A percentile compares a stretch with the other conserved stretches of the same genome.
Evolutionary conservation across 2,329 filamentous ascomycete genomes (phyloP).

Genomic region (Myriosclerotinia duriaeana): DNA sequence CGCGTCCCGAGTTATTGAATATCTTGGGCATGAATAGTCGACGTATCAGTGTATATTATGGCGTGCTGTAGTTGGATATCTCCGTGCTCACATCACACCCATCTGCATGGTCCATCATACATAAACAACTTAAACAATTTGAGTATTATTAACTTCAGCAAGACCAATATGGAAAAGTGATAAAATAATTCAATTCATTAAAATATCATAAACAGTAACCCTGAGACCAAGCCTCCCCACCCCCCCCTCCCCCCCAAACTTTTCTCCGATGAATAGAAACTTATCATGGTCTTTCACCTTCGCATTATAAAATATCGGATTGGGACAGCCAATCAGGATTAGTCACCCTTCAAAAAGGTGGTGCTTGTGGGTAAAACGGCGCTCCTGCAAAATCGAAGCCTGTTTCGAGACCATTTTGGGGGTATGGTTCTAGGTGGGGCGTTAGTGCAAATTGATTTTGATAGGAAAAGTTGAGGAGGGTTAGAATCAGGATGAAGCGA

Average conservation of each 20-base stretch:
- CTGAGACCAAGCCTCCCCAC: neutral
- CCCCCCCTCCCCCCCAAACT: neutral
- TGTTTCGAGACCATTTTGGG: constrained; percentile 17
- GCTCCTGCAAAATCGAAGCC: constrained; percentile 20
- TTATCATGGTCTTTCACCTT: neutral
- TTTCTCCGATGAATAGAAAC: neutral
- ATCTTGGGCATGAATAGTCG: too few species aligned
- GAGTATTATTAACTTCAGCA: too few species aligned
- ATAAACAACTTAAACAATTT: too few species aligned
- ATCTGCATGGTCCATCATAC: too few species aligned
- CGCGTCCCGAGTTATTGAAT: too few species aligned
- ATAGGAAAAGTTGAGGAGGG: neutral
- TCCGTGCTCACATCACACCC: too few species aligned
- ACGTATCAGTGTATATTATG: too few species aligned
- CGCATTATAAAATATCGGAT: neutral
- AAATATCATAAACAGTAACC: neutral
- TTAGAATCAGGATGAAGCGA: neutral
- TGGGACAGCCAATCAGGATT: neutral
- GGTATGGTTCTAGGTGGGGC: constrained; percentile 17
- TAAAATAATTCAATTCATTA: neutral
- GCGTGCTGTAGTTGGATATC: too few species aligned
- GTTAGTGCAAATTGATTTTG: neutral
- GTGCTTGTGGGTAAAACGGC: constrained; percentile 17
- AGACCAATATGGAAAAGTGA: too few species aligned
- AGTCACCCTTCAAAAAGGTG: neutral